These are phyloP conservation scores for Diplodia scrobiculata DNA, from an alignment of 2,329 filamentous ascomycete species.

Conservation along the genomic window DNA sequence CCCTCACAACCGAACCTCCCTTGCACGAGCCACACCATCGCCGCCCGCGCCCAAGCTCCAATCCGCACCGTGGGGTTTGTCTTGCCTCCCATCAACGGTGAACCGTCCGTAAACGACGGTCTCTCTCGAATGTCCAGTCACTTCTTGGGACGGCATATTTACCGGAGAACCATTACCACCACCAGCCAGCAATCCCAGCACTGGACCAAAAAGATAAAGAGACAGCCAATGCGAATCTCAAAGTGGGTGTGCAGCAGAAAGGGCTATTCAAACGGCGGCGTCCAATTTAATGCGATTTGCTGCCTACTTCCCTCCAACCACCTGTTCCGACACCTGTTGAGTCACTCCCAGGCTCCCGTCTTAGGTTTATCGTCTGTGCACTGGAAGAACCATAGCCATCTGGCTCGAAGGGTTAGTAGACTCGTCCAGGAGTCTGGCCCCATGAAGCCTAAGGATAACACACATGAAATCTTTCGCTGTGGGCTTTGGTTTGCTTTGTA, in stretches of 20 bases:
- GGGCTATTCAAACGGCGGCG: neutral
- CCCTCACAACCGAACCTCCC: neutral
- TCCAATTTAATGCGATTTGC: neutral
- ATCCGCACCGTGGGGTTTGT: constrained; percentile 1
- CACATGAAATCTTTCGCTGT: too few species aligned
- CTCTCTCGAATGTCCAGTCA: neutral
- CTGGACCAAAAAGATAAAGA: neutral
- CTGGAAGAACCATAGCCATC: neutral
- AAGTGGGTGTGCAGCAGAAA: neutral
- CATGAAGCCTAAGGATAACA: too few species aligned
- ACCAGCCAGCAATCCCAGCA: neutral
- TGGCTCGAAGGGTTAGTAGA: too few species aligned
- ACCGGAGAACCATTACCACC: neutral
- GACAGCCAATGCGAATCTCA: neutral
- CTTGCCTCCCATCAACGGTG: neutral
- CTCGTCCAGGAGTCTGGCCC: neutral
- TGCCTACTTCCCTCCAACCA: neutral
- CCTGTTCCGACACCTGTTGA: neutral
- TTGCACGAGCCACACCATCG: constrained; percentile 13
- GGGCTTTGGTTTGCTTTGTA: too few species aligned
- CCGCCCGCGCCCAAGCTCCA: neutral
- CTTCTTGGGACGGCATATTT: neutral
- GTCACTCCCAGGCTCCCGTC: neutral
- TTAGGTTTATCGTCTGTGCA: neutral
- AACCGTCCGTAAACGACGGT: neutral